Evolutionary conservation across 768 basidiomycete species (phyloP).

Genomic region (Boletus tylopilopsis): DNA sequence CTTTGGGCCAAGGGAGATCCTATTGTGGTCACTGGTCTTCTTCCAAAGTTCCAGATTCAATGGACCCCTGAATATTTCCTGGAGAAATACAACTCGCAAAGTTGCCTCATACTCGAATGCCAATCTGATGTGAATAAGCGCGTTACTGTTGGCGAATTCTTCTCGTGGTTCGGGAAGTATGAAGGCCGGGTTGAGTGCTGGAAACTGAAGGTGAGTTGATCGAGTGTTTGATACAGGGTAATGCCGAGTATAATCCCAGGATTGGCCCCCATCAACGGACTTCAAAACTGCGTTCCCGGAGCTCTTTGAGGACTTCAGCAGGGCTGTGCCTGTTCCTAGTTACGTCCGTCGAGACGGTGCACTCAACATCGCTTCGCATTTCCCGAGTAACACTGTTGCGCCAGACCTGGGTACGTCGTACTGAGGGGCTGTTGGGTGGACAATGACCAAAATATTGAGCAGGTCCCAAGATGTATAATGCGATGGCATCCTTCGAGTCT

Average conservation of each 20-base stretch:
- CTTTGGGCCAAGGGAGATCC: slow-evolving; percentile 77
- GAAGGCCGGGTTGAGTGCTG: slow-evolving; percentile 51
- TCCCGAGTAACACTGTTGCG: slow-evolving; percentile 71
- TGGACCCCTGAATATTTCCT: slow-evolving; percentile 89
- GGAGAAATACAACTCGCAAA: slow-evolving; percentile 57
- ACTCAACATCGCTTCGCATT: slow-evolving; percentile 86
- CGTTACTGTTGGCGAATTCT: slow-evolving; percentile 75
- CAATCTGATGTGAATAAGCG: slow-evolving; percentile 63
- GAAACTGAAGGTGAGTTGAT: slow-evolving; percentile 68
- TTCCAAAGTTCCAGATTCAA: slow-evolving; percentile 55
- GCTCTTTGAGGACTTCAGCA: slow-evolving; percentile 80
- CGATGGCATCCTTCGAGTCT: slow-evolving; percentile 66
- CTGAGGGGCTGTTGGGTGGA: not conserved
- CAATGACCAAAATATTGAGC: slow-evolving; percentile 15
- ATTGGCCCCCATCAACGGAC: slow-evolving; percentile 89
- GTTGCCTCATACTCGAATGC: slow-evolving; percentile 77
- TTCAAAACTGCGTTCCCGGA: slow-evolving; percentile 83
- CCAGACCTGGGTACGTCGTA: slow-evolving; percentile 70
- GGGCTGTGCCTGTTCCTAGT: slow-evolving; percentile 81
- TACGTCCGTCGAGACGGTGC: slow-evolving; percentile 90
- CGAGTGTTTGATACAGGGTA: not conserved
- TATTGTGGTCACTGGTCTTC: slow-evolving; percentile 68
- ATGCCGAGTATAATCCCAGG: slow-evolving; percentile 41
- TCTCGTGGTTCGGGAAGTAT: slow-evolving; percentile 70
- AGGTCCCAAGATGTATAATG: slow-evolving; percentile 97